phyloP scores from a whole-genome alignment of 2,329 filamentous ascomycete genomes.

The Colletotrichum coccodes region DNA sequence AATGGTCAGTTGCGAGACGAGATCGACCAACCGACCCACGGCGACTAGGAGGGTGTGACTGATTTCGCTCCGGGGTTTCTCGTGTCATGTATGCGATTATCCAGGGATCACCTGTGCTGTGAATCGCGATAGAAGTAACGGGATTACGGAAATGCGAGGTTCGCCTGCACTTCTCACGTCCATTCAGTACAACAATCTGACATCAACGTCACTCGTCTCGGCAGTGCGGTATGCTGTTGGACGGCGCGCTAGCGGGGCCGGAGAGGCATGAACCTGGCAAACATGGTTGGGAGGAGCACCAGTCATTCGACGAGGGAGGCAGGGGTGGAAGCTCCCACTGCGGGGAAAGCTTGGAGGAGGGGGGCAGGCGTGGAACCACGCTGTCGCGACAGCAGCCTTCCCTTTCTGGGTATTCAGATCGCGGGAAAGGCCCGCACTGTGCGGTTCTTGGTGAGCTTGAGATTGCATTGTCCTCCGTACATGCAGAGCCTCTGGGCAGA shows the following conservation, averaged over 20 bases:
- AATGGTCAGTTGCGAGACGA: neutral
- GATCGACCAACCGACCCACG: neutral
- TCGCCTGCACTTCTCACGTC: neutral
- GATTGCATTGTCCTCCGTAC: too few species aligned
- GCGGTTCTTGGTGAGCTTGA: neutral
- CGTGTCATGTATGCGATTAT: neutral
- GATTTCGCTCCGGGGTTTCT: neutral
- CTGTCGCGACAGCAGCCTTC: conserved; percentile 17
- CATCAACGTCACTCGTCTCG: conserved; percentile 1
- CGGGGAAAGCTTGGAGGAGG: conserved; percentile 18
- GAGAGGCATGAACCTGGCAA: neutral
- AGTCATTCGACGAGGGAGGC: neutral
- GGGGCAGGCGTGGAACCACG: neutral
- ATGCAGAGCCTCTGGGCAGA: neutral
- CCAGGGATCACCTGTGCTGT: neutral
- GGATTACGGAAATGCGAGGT: neutral
- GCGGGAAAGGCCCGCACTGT: conserved; percentile 7
- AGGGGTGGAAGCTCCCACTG: neutral
- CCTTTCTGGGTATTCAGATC: conserved; percentile 35
- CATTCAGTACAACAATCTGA: neutral
- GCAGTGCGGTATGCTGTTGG: neutral
- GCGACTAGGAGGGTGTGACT: neutral
- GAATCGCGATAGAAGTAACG: too few species aligned
- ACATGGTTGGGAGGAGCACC: neutral
- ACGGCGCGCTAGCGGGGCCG: neutral